Conservation (phyloP, 257 asterid species). For the Anisodus tanguticus region DNA sequence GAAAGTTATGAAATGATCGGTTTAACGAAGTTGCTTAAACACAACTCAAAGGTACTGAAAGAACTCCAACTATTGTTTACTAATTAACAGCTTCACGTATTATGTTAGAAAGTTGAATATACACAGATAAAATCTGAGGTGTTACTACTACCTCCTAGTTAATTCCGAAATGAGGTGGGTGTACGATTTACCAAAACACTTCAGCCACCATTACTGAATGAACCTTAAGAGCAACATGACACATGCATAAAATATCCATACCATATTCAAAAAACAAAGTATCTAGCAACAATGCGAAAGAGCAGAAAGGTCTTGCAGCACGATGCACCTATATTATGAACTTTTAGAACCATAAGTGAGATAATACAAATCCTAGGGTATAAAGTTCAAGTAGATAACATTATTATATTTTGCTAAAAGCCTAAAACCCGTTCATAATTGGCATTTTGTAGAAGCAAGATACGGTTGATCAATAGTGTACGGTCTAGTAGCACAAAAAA, state of each 20-base stretch:
- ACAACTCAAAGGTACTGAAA: neutral
- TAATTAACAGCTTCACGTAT: neutral
- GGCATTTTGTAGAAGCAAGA: neutral
- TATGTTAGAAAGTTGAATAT: neutral
- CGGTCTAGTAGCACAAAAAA: neutral
- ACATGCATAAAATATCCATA: neutral
- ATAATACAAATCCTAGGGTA: neutral
- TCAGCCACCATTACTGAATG: neutral
- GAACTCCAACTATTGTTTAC: constrained; percentile 1
- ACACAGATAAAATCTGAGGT: neutral
- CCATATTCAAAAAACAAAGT: neutral
- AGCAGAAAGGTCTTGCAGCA: neutral
- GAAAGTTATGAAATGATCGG: neutral
- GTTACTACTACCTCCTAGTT: neutral
- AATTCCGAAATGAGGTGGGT: neutral
- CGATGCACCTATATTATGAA: neutral
- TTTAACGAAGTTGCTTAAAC: neutral
- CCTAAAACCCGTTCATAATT: neutral
- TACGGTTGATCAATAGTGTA: neutral
- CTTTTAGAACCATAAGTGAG: neutral
- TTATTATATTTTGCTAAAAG: neutral
- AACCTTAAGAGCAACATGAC: neutral
- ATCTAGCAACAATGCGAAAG: neutral
- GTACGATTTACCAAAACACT: constrained; percentile 1
- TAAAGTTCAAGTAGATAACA: neutral